A percentile compares a stretch with the other conserved stretches of the same genome.
Conservation (phyloP, 495 filamentous ascomycete species). For the Recurvomyces mirabilis region DNA sequence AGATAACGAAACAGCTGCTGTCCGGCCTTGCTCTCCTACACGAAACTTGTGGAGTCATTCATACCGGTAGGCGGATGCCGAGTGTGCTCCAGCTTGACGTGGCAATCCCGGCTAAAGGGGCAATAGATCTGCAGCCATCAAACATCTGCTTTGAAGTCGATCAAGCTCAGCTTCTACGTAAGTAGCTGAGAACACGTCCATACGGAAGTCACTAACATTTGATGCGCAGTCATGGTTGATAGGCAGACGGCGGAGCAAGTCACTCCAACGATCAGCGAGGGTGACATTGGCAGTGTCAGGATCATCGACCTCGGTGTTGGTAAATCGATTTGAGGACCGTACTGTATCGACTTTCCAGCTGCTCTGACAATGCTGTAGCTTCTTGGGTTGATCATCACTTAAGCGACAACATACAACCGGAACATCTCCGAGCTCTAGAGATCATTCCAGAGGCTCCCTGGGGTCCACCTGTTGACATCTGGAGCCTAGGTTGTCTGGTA, state of each 20-base stretch:
- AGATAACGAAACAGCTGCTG: slow-evolving; percentile 5
- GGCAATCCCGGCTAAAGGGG: slow-evolving; percentile 14
- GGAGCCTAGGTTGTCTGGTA: slow-evolving; percentile 38
- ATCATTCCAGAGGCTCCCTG: slow-evolving; percentile 36
- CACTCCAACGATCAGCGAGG: not conserved
- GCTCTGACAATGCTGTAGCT: slow-evolving; percentile 12
- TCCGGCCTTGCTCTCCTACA: slow-evolving; percentile 1
- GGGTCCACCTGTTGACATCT: slow-evolving; percentile 36
- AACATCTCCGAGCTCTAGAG: slow-evolving; percentile 36
- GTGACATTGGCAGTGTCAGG: not conserved
- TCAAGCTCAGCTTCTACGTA: slow-evolving; percentile 25
- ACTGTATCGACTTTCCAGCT: not conserved
- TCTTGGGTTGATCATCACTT: slow-evolving; percentile 29
- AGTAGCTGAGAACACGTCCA: slow-evolving; percentile 13
- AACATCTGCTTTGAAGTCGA: slow-evolving; percentile 26
- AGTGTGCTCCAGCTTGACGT: not conserved
- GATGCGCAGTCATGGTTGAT: not conserved
- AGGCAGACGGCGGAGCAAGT: not conserved
- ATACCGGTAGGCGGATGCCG: slow-evolving; percentile 6
- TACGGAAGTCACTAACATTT: not conserved
- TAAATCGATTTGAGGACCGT: slow-evolving; percentile 2
- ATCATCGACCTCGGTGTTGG: slow-evolving; percentile 9
- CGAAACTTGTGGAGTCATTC: slow-evolving; percentile 3
- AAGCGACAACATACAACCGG: slow-evolving; percentile 34
- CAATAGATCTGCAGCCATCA: slow-evolving; percentile 26